A percentile compares a stretch with the other conserved stretches of the same genome.
Evolutionary conservation across 805 yeast genomes (phyloP).

Genomic region (Wickerhamomyces ciferrii): DNA sequence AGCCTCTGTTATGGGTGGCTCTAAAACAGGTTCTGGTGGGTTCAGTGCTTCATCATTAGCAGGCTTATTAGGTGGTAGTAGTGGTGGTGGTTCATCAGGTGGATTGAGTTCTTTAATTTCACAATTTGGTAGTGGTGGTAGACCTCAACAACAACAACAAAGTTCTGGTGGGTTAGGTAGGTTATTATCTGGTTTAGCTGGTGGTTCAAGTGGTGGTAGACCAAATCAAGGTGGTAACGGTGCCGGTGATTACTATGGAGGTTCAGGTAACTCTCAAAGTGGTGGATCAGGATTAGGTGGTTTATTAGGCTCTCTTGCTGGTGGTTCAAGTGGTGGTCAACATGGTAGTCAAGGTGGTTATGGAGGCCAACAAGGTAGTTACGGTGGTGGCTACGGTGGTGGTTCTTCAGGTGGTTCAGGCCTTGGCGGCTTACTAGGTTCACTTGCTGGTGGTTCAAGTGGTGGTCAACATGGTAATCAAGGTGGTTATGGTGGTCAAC

Average conservation of each 20-base stretch:
- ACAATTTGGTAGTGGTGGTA: conserved; percentile 5
- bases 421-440: not conserved
- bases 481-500: not conserved
- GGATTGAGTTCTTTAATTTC: conserved; percentile 6
- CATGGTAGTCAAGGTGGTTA: not conserved
- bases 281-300: not conserved
- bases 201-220: conserved; percentile 5
- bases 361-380: not conserved
- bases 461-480: conserved; percentile 1
- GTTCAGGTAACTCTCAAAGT: not conserved
- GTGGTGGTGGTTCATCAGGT: conserved; percentile 2
- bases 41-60: not conserved
- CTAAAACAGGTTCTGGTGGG: conserved; percentile 3
- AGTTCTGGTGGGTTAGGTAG: not conserved
- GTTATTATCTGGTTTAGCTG: conserved; percentile 5
- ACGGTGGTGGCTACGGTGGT: not conserved
- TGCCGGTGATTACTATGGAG: not conserved
- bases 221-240: conserved; percentile 1
- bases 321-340: not conserved
- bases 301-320: not conserved
- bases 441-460: not conserved
- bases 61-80: not conserved
- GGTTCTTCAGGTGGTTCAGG: conserved; percentile 1
- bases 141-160: not conserved
- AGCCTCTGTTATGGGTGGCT: conserved; percentile 8